Conservation (phyloP, 2,329 filamentous ascomycete genomes). For the Exserohilum rostratum region DNA sequence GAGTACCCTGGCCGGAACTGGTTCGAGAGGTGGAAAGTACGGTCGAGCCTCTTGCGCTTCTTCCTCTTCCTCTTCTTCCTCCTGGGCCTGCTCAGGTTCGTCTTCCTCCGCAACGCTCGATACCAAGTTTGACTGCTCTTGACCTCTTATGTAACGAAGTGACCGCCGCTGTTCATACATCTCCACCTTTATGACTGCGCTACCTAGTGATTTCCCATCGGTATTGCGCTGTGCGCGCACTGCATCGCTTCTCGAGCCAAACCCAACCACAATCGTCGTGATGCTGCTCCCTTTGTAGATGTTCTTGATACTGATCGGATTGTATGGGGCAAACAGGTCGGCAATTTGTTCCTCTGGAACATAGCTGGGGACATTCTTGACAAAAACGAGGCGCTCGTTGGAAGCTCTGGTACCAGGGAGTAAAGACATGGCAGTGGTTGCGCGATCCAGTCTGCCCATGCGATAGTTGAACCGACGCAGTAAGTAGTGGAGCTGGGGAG, state of each 20-base stretch:
- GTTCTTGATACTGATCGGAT: conserved; percentile 22
- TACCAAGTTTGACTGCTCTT: conserved; percentile 1
- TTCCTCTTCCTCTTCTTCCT: neutral
- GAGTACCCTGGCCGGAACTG: neutral
- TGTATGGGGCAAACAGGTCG: conserved; percentile 11
- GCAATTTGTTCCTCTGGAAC: conserved; percentile 3
- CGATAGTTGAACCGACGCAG: neutral
- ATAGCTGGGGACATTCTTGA: conserved; percentile 27
- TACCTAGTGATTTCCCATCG: conserved; percentile 16
- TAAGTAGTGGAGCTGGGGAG: neutral
- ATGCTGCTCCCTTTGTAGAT: conserved; percentile 20
- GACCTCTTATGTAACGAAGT: conserved; percentile 10
- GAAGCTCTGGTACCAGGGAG: neutral
- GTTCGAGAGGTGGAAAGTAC: neutral
- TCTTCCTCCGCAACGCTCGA: neutral
- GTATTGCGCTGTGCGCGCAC: conserved; percentile 13
- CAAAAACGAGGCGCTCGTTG: conserved; percentile 25
- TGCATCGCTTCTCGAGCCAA: conserved; percentile 15
- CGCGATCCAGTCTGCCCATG: neutral
- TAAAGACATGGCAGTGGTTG: neutral
- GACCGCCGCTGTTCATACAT: conserved; percentile 21
- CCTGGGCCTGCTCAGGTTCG: neutral
- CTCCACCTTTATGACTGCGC: conserved; percentile 22
- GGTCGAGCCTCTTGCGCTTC: neutral
- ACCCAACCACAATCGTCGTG: conserved; percentile 23